Percentiles rank a stretch among this genome's conserved stretches.
These are phyloP conservation scores for Saccharomycopsis malanga DNA, from an alignment of 805 yeast species.

Conservation along the genomic window DNA sequence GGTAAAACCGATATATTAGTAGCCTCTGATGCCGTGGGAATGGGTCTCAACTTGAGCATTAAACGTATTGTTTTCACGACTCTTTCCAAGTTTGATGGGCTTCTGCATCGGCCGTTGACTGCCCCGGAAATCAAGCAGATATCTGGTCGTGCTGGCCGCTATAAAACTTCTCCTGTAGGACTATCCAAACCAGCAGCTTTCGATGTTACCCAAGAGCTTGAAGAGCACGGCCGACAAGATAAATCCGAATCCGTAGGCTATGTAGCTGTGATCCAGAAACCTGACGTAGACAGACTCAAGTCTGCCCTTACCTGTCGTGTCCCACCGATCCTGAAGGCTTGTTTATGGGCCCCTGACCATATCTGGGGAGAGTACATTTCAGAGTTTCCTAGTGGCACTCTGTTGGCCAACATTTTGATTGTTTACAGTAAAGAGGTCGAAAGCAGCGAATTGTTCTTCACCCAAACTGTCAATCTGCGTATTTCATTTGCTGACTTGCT, in stretches of 20 bases:
- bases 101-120: slow-evolving; percentile 38
- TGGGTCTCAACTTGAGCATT: slow-evolving; percentile 89
- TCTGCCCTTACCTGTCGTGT: slow-evolving; percentile 45
- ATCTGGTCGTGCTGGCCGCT: slow-evolving; percentile 95
- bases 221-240: neutral
- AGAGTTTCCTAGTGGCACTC: slow-evolving; percentile 46
- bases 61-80: slow-evolving; percentile 71
- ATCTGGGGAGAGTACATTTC: slow-evolving; percentile 63
- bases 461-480: slow-evolving; percentile 35
- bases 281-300: too few relatives aligned
- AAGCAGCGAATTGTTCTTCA: slow-evolving; percentile 28
- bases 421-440: slow-evolving; percentile 39
- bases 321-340: slow-evolving; percentile 49
- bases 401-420: slow-evolving; percentile 39
- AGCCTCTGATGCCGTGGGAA: slow-evolving; percentile 96
- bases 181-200: neutral
- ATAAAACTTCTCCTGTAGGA: slow-evolving; percentile 32
- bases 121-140: slow-evolving; percentile 79
- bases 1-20: slow-evolving; percentile 77
- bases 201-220: slow-evolving; percentile 4
- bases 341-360: slow-evolving; percentile 73
- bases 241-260: slow-evolving; percentile 9
- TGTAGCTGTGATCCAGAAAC: slow-evolving; percentile 34
- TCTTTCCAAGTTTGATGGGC: slow-evolving; percentile 65
- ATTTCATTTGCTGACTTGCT: slow-evolving; percentile 38